Conservation (phyloP, 768 basidiomycete genomes). For the Suillus brevipes region DNA sequence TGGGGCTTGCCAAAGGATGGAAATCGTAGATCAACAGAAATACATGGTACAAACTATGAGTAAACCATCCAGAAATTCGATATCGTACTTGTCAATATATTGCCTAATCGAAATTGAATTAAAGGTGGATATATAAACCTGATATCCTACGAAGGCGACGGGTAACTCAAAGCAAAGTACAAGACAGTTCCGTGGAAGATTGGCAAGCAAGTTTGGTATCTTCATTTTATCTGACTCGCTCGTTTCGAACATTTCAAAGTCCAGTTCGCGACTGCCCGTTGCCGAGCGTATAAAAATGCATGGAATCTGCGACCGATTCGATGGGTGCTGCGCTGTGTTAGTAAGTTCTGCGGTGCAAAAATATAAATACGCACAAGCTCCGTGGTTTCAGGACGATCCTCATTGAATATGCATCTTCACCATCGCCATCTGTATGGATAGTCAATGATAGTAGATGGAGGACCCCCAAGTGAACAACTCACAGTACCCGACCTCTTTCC, state of each 20-base stretch:
- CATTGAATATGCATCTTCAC: slow-evolving; percentile 29
- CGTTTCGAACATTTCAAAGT: slow-evolving; percentile 4
- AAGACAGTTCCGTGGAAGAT: neutral
- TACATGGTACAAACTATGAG: neutral
- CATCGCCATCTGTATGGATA: slow-evolving; percentile 23
- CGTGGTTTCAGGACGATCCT: slow-evolving; percentile 6
- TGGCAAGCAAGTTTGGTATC: neutral
- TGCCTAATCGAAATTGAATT: neutral
- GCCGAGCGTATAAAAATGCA: neutral
- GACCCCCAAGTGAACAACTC: slow-evolving; percentile 9
- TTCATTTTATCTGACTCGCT: neutral
- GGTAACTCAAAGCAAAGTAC: neutral
- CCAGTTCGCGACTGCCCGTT: neutral
- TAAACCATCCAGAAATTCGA: neutral
- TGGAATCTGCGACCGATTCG: slow-evolving; percentile 1
- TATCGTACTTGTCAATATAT: neutral
- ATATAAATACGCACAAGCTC: neutral
- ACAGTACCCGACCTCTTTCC: slow-evolving; percentile 27
- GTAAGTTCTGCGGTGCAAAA: neutral
- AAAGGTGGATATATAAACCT: neutral
- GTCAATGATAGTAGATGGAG: neutral
- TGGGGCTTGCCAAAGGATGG: slow-evolving; percentile 69
- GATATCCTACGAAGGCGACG: neutral
- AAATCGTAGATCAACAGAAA: slow-evolving; percentile 35
- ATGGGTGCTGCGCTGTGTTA: neutral